These are phyloP conservation scores for Solanum pimpinellifolium DNA, from an alignment of 257 asterid genomes.

Conservation along the genomic window DNA sequence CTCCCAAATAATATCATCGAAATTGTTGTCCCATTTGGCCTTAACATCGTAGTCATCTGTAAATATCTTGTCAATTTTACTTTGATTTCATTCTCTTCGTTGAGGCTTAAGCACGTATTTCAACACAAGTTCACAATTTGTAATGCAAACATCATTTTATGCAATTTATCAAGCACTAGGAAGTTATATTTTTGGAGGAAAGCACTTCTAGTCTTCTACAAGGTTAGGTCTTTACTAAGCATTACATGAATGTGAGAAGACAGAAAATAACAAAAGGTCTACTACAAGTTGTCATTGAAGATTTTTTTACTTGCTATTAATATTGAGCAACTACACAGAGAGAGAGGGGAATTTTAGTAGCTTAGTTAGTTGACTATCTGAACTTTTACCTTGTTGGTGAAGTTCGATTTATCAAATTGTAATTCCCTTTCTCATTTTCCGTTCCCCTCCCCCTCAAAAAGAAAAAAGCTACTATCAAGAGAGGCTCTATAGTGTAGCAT, in stretches of 20 bases:
- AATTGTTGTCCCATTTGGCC: background rate
- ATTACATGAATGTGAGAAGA: background rate
- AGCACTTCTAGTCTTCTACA: background rate
- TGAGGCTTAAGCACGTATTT: background rate
- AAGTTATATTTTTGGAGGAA: background rate
- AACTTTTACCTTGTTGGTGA: background rate
- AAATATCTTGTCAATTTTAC: background rate
- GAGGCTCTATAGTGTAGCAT: background rate
- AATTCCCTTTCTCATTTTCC: accelerated
- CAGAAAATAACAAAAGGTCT: too few relatives aligned
- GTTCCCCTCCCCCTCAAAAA: background rate
- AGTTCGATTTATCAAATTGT: accelerated
- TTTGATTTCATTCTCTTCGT: background rate
- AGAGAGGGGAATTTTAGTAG: background rate
- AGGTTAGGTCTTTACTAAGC: background rate
- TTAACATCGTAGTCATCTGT: background rate
- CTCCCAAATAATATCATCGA: background rate
- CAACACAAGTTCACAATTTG: background rate
- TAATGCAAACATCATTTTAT: background rate
- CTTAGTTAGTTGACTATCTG: background rate
- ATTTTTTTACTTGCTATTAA: background rate
- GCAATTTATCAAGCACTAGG: background rate
- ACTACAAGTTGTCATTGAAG: background rate
- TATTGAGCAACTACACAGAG: background rate
- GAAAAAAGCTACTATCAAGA: background rate